Percentiles rank a stretch among this genome's conserved stretches.
phyloP scores from a whole-genome alignment of 495 filamentous ascomycete genomes.

The Saxophila tyrrhenica region DNA sequence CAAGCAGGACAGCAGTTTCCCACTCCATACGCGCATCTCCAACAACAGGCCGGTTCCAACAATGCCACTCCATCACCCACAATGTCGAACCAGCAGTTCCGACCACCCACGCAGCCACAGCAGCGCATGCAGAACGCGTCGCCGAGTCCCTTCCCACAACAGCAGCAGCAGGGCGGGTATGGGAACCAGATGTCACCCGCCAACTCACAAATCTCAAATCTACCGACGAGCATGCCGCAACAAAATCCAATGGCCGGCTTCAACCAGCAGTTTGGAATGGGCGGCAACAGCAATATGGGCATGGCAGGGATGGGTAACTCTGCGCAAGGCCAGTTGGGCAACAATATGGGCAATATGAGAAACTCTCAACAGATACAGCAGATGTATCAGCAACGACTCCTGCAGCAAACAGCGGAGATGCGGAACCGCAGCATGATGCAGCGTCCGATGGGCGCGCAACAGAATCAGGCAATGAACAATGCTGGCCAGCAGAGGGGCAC shows the following conservation, averaged over 20 bases:
- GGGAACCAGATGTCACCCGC: conserved; percentile 65
- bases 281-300: conserved; percentile 3
- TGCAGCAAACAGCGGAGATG: conserved; percentile 51
- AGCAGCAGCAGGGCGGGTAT: conserved; percentile 42
- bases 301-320: conserved; percentile 27
- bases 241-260: conserved; percentile 12
- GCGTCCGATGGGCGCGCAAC: conserved; percentile 22
- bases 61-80: conserved; percentile 82
- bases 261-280: conserved; percentile 11
- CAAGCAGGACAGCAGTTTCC: conserved; percentile 46
- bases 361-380: conserved; percentile 25
- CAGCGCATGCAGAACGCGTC: conserved; percentile 83
- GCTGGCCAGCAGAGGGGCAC: conserved; percentile 30
- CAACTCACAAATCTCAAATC: conserved; percentile 59
- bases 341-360: conserved; percentile 28
- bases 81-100: conserved; percentile 64
- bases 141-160: conserved; percentile 73
- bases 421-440: conserved; percentile 29
- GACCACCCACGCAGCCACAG: conserved; percentile 46
- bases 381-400: conserved; percentile 32
- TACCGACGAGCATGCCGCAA: conserved; percentile 38
- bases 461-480: conserved; percentile 34
- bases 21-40: conserved; percentile 69
- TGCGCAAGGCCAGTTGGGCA: too few relatives aligned
- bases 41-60: conserved; percentile 66